These are phyloP conservation scores for Talaromyces wortmannii DNA, from an alignment of 495 filamentous ascomycete species.

Conservation along the genomic window DNA sequence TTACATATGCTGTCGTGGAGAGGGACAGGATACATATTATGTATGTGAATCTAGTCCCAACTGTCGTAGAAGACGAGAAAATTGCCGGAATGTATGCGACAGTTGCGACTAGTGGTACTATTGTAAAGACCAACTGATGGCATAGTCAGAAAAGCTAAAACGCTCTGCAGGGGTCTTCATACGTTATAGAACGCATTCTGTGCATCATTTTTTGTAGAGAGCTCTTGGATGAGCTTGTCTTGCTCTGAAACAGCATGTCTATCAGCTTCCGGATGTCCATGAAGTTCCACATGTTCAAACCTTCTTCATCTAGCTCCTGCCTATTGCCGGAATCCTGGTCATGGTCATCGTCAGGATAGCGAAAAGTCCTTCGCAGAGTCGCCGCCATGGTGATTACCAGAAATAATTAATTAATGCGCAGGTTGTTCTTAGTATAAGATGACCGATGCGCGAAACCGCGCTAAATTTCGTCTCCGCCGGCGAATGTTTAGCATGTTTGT, in stretches of 20 bases:
- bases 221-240: constrained; percentile 55
- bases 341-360: constrained; percentile 50
- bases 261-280: constrained; percentile 7
- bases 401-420: too few relatives aligned
- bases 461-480: neutral
- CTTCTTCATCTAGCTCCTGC: constrained; percentile 59
- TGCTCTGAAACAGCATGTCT: constrained; percentile 46
- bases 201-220: constrained; percentile 47
- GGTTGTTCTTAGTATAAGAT: neutral
- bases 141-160: neutral
- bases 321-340: constrained; percentile 30
- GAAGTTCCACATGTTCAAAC: constrained; percentile 20
- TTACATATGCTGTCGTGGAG: constrained; percentile 47
- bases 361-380: constrained; percentile 55
- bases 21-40: constrained; percentile 47
- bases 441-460: neutral
- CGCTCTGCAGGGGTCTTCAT: constrained; percentile 3
- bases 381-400: constrained; percentile 29
- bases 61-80: constrained; percentile 16
- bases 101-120: constrained; percentile 44
- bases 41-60: neutral
- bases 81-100: constrained; percentile 48
- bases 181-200: constrained; percentile 56
- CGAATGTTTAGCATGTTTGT: too few relatives aligned
- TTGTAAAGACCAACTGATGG: constrained; percentile 45